These are phyloP conservation scores for Echinochloa phyllopogon DNA, from an alignment of 176 grass and related monocot genomes.

Conservation along the genomic window DNA sequence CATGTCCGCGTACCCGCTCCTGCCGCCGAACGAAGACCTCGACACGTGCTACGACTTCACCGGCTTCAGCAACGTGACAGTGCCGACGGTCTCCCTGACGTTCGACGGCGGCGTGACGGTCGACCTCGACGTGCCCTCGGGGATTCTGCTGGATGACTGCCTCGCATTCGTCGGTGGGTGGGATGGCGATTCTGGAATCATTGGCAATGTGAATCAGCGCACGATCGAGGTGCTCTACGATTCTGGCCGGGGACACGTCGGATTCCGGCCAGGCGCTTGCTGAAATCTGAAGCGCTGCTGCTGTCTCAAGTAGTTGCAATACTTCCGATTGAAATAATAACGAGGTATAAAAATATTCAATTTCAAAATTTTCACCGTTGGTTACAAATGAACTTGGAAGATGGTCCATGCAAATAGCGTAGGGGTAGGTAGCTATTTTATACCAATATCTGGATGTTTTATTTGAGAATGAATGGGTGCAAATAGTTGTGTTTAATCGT, in stretches of 20 bases:
- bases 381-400: no score
- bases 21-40: slow-evolving; percentile 16
- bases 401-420: no score
- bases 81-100: slow-evolving; percentile 49
- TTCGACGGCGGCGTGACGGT: slow-evolving; percentile 39
- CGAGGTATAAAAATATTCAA: no score
- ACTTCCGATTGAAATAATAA: no score
- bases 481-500: no score
- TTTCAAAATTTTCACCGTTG: no score
- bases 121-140: slow-evolving; percentile 43
- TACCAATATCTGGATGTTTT: no score
- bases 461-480: no score
- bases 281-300: background rate
- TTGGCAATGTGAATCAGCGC: slow-evolving; percentile 78
- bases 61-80: slow-evolving; percentile 29
- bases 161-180: slow-evolving; percentile 45
- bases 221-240: slow-evolving; percentile 67
- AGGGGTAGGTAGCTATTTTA: no score
- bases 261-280: slow-evolving; percentile 57
- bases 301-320: no score
- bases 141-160: slow-evolving; percentile 57
- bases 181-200: slow-evolving; percentile 33
- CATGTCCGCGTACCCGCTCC: slow-evolving; percentile 50
- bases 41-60: slow-evolving; percentile 67
- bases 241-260: slow-evolving; percentile 31